A percentile compares a stretch with the other conserved stretches of the same genome.
Evolutionary conservation across 768 basidiomycete species (phyloP).

Genomic region (Tricholoma terreum): DNA sequence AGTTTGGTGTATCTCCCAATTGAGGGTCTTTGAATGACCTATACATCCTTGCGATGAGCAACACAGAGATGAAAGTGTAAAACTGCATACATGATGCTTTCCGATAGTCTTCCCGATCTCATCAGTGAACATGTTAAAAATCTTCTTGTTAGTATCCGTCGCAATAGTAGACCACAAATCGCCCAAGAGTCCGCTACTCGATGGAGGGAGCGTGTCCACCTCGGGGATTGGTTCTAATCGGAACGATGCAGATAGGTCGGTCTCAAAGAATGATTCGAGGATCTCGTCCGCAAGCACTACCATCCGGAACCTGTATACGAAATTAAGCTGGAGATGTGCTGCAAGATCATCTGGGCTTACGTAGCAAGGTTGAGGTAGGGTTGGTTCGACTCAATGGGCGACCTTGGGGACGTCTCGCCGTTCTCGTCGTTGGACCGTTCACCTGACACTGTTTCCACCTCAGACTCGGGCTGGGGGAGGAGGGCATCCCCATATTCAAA

Average conservation of each 20-base stretch:
- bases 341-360: conserved; percentile 34
- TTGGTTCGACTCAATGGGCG: conserved; percentile 65
- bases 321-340: conserved; percentile 5
- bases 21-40: conserved; percentile 76
- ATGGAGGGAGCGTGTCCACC: conserved; percentile 50
- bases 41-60: not conserved
- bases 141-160: conserved; percentile 88
- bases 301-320: conserved; percentile 84
- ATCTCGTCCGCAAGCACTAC: conserved; percentile 96
- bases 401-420: conserved; percentile 36
- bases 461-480: conserved; percentile 48
- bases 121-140: conserved; percentile 91
- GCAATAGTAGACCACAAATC: conserved; percentile 90
- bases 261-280: conserved; percentile 94
- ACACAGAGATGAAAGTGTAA: not conserved
- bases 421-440: conserved; percentile 3
- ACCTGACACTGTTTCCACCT: not conserved
- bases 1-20: conserved; percentile 83
- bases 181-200: conserved; percentile 64
- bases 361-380: conserved; percentile 93
- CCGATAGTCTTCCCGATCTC: conserved; percentile 94
- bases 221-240: conserved; percentile 69
- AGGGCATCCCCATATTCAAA: conserved; percentile 98
- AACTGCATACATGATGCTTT: conserved; percentile 71
- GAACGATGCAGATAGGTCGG: conserved; percentile 88